Evolutionary conservation across 371 early-diverging fungal species (phyloP).

Genomic region (Blastocladiella emersonii): DNA sequence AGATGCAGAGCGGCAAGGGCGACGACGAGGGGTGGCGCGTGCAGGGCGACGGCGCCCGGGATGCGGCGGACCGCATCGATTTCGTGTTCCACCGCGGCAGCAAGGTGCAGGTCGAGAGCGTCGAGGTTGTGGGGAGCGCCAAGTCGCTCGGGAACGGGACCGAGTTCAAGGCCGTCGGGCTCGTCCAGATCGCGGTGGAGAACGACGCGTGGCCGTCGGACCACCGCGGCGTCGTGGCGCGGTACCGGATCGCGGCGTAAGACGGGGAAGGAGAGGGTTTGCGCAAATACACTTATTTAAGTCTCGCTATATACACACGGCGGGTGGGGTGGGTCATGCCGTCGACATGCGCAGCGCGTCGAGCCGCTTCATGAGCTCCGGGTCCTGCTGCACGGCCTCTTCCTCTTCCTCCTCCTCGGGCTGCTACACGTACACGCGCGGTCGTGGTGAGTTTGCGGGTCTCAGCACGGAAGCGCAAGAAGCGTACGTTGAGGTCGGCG

Average conservation of each 20-base stretch:
- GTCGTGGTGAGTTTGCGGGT: too few species aligned
- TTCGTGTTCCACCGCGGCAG: conserved; percentile 15
- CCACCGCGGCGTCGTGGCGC: conserved; percentile 18
- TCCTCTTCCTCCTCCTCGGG: neutral
- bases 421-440: neutral
- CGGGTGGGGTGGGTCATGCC: too few species aligned
- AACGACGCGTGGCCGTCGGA: conserved; percentile 24
- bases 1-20: conserved; percentile 15
- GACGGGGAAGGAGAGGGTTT: too few species aligned
- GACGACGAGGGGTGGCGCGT: conserved; percentile 12
- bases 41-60: conserved; percentile 11
- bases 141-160: neutral
- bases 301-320: too few species aligned
- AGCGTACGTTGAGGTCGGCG: conserved; percentile 19
- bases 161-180: conserved; percentile 18
- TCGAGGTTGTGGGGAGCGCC: neutral
- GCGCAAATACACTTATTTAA: too few species aligned
- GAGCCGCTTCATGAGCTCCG: neutral
- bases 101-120: neutral
- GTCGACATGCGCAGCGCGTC: neutral
- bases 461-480: neutral
- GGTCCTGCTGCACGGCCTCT: neutral
- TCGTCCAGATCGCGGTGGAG: conserved; percentile 14
- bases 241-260: neutral
- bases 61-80: conserved; percentile 22